phyloP scores from a whole-genome alignment of 305 asterid species.

The Plantago lanceolata region DNA sequence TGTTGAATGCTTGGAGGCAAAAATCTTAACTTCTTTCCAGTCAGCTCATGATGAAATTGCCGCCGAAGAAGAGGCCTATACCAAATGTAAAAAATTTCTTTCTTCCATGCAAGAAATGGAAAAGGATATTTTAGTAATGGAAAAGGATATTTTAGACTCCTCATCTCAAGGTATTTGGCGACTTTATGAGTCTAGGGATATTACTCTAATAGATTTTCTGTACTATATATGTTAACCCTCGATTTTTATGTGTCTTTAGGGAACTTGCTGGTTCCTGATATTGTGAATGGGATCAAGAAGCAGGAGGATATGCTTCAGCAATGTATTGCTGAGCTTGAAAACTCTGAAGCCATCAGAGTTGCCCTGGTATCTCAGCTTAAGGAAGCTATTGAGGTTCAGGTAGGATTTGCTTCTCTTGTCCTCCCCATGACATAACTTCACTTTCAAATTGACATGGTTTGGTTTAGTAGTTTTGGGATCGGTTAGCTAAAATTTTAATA shows the following conservation, averaged over 20 bases:
- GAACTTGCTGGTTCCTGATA: slow-evolving; percentile 46
- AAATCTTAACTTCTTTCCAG: slow-evolving; percentile 72
- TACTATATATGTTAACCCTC: not conserved
- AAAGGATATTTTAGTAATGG: slow-evolving; percentile 55
- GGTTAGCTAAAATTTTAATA: slow-evolving; percentile 2
- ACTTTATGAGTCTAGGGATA: too few species aligned
- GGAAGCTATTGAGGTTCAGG: slow-evolving; percentile 88
- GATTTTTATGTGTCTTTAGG: slow-evolving; percentile 42
- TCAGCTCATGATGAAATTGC: slow-evolving; percentile 60
- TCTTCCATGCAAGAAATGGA: slow-evolving; percentile 57
- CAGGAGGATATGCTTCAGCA: slow-evolving; percentile 62
- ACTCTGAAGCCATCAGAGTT: slow-evolving; percentile 62
- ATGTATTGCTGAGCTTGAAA: slow-evolving; percentile 66
- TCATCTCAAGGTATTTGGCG: slow-evolving; percentile 55
- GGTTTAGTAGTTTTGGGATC: slow-evolving; percentile 1
- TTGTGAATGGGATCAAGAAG: slow-evolving; percentile 56
- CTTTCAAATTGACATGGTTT: slow-evolving; percentile 1
- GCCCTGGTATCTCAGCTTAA: slow-evolving; percentile 67
- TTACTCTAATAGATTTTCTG: not conserved
- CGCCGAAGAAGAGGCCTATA: slow-evolving; percentile 64
- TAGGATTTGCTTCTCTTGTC: slow-evolving; percentile 30
- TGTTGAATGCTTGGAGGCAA: slow-evolving; percentile 83
- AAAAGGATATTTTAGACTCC: slow-evolving; percentile 52
- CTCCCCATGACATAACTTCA: slow-evolving; percentile 15
- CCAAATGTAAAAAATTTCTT: slow-evolving; percentile 53